Percentiles rank a stretch among this genome's conserved stretches.
These are phyloP conservation scores for Beauveria bassiana DNA, from an alignment of 2,329 filamentous ascomycete genomes.

Conservation along the genomic window DNA sequence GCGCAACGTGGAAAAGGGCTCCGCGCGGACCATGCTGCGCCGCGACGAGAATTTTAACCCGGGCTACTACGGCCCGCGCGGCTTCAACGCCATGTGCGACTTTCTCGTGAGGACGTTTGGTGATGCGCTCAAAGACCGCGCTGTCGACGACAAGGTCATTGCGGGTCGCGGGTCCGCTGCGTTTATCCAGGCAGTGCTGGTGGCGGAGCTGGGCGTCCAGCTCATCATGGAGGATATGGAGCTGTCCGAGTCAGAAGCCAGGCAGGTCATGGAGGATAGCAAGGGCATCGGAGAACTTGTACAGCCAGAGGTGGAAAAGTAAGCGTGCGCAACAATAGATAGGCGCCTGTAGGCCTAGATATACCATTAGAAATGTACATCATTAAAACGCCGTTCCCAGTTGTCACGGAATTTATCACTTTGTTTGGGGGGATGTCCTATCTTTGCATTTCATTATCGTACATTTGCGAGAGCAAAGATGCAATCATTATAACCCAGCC, in stretches of 20 bases:
- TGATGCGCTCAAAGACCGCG: conserved; percentile 50
- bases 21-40: conserved; percentile 52
- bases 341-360: neutral
- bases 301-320: conserved; percentile 18
- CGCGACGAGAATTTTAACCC: conserved; percentile 55
- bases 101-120: conserved; percentile 56
- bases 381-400: neutral
- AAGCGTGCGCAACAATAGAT: neutral
- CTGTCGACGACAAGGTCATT: conserved; percentile 57
- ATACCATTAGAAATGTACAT: neutral
- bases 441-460: conserved; percentile 18
- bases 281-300: conserved; percentile 59
- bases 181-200: conserved; percentile 68
- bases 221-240: conserved; percentile 51
- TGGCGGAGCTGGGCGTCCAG: conserved; percentile 58
- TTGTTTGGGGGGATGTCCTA: neutral
- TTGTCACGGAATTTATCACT: neutral
- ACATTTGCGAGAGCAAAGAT: neutral
- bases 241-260: conserved; percentile 33
- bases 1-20: conserved; percentile 46
- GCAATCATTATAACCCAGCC: conserved; percentile 43
- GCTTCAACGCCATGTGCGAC: conserved; percentile 64
- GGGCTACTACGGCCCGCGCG: conserved; percentile 78
- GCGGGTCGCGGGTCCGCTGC: conserved; percentile 57
- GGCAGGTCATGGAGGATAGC: conserved; percentile 57